Conservation (phyloP, 1,139 yeast genomes). For the Hansenula lynferdii region DNA sequence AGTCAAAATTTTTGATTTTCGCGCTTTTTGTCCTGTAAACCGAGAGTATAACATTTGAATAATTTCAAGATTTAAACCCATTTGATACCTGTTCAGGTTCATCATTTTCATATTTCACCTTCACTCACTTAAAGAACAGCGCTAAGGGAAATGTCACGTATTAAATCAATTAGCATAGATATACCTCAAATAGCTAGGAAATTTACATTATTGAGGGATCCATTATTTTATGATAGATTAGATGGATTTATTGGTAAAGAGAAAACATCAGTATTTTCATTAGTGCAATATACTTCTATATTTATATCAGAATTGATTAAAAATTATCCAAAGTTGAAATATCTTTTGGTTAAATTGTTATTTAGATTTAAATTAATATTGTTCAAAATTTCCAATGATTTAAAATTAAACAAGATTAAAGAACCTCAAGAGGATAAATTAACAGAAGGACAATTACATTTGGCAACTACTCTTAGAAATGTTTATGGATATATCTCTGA, state of each 20-base stretch:
- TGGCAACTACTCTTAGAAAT: slow-evolving; percentile 8
- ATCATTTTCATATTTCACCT: too few species aligned
- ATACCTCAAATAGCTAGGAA: not conserved
- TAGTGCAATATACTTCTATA: slow-evolving; percentile 16
- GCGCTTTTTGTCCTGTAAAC: not conserved
- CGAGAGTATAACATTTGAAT: too few species aligned
- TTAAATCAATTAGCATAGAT: not conserved
- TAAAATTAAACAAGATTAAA: not conserved
- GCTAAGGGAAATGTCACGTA: not conserved
- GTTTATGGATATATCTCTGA: slow-evolving; percentile 21
- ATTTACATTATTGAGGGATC: not conserved
- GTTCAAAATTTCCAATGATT: not conserved
- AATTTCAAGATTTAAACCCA: too few species aligned
- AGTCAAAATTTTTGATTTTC: too few species aligned
- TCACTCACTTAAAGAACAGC: too few species aligned
- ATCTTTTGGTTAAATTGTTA: slow-evolving; percentile 7
- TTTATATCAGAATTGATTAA: slow-evolving; percentile 17
- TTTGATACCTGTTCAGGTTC: too few species aligned
- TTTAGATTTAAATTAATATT: slow-evolving; percentile 4
- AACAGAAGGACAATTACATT: slow-evolving; percentile 6
- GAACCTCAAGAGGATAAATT: slow-evolving; percentile 1
- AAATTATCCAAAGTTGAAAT: slow-evolving; percentile 15
- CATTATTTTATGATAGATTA: slow-evolving; percentile 6
- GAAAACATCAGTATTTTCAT: slow-evolving; percentile 15
- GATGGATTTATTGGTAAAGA: slow-evolving; percentile 12